These are phyloP conservation scores for Camelina neglecta DNA, from an alignment of 345 rosid species.

Conservation along the genomic window DNA sequence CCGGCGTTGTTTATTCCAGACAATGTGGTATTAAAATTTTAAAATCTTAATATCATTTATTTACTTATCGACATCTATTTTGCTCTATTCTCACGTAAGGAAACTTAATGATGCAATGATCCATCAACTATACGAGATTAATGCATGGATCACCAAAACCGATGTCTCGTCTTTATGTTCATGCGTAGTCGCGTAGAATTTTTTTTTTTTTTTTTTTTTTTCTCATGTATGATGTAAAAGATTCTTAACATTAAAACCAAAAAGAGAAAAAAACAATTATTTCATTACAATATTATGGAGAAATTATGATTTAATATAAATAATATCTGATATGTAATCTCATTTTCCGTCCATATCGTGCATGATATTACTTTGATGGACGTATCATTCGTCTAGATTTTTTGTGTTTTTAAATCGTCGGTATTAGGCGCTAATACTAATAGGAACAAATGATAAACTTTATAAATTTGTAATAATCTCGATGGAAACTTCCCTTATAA, in stretches of 20 bases:
- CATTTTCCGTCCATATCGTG: neutral
- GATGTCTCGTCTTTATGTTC: neutral
- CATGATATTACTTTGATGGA: neutral
- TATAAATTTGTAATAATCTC: neutral
- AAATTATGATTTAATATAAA: neutral
- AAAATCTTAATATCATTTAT: neutral
- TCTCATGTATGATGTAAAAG: neutral
- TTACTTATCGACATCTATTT: neutral
- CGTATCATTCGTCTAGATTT: no score
- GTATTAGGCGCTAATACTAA: neutral
- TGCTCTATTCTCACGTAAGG: neutral
- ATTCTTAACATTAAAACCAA: no score
- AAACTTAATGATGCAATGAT: neutral
- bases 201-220: no score
- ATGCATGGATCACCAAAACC: conserved; percentile 4
- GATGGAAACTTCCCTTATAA: neutral
- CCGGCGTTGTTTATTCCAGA: neutral
- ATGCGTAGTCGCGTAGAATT: neutral
- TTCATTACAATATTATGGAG: neutral
- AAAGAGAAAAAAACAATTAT: no score
- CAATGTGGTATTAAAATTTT: neutral
- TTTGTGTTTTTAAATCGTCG: neutral
- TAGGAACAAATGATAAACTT: neutral
- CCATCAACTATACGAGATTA: neutral
- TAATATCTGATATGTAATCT: neutral